Base-by-base conservation (phyloP, 768 basidiomycete species). In the Hypholoma sublateritium region DNA sequence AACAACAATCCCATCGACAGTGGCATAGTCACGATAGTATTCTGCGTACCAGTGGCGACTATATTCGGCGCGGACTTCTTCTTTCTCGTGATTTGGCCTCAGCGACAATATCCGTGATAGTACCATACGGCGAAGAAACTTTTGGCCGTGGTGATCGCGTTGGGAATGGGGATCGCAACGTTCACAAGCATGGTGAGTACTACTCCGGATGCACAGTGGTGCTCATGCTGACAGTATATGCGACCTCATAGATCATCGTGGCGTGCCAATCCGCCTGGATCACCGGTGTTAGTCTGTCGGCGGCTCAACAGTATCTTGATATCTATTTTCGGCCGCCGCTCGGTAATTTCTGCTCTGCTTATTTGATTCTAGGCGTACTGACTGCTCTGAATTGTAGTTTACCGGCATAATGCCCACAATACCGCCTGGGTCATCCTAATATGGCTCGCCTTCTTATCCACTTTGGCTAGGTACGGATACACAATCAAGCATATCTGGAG, bases 61-160 rank as follows among this genome's bases (percentile, higher is more conserved):
- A 17, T 74, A 7, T 74, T 74, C 53, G 71, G 73, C 12, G 67
- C 72, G 7, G 74, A 76, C 43, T 70, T 70, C 41, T 74, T 74
- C 61, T 70, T 76, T 50, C 65, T 76, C 4, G 53, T 74, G 2
- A 70, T 74, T 37, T 76, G 67, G 65, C 74, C 73, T 1, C 41
- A 60, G 39, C 59, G 68, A 32, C 55, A 43, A 22, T 74, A 74
- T 47, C 72, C 73, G 1, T 32, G 28, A n/a, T 73, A 72, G 73
- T 74, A 70, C 50, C 63, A 66, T 19, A 36, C 45, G 7, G 57
- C 63, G 6, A 69, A 65, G 55, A 53, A 61, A 42, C 39, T 50
- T 19, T 21, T 66, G 13, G 71, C 71, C 11, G 57, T 70, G 6
- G 37, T 62, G 0, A 65, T 70, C 4, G 65, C 68, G 2, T 25